A percentile compares a stretch with the other conserved stretches of the same genome.
Conservation (phyloP, 352 stramenopile genomes). For the Phytopythium litorale region DNA sequence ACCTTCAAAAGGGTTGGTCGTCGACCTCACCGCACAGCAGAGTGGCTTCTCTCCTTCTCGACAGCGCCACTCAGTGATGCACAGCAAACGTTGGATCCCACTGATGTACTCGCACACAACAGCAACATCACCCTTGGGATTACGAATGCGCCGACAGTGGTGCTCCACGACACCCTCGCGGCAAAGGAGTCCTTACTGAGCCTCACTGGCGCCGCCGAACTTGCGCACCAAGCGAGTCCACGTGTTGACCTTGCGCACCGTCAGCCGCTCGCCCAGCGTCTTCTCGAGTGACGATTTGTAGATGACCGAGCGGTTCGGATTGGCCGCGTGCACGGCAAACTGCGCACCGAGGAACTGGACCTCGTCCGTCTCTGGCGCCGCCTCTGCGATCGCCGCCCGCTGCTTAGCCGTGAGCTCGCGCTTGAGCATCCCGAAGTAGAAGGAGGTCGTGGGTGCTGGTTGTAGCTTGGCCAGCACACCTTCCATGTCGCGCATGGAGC, state of each 20-base stretch:
- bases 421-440: constrained; percentile 24
- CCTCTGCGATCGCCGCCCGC: constrained; percentile 8
- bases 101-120: background rate
- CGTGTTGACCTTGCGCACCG: constrained; percentile 26
- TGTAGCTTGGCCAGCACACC: constrained; percentile 5
- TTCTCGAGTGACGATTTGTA: constrained; percentile 29
- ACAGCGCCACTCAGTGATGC: too few relatives aligned
- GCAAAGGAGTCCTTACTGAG: background rate
- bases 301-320: constrained; percentile 23
- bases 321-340: constrained; percentile 22
- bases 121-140: background rate
- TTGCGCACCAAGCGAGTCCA: constrained; percentile 22
- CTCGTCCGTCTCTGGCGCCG: constrained; percentile 16
- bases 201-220: constrained; percentile 3
- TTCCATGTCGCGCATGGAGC: constrained; percentile 16
- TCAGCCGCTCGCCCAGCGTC: constrained; percentile 19
- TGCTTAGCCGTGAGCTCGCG: constrained; percentile 15
- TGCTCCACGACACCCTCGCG: background rate
- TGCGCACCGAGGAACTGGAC: constrained; percentile 18
- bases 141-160: background rate
- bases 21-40: too few relatives aligned
- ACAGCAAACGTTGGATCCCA: too few relatives aligned
- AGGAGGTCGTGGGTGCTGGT: constrained; percentile 8
- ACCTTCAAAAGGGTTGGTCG: too few relatives aligned
- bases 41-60: too few relatives aligned